A percentile compares a stretch with the other conserved stretches of the same genome.
phyloP scores from a whole-genome alignment of 805 yeast species.

The Candida nemodendra region DNA sequence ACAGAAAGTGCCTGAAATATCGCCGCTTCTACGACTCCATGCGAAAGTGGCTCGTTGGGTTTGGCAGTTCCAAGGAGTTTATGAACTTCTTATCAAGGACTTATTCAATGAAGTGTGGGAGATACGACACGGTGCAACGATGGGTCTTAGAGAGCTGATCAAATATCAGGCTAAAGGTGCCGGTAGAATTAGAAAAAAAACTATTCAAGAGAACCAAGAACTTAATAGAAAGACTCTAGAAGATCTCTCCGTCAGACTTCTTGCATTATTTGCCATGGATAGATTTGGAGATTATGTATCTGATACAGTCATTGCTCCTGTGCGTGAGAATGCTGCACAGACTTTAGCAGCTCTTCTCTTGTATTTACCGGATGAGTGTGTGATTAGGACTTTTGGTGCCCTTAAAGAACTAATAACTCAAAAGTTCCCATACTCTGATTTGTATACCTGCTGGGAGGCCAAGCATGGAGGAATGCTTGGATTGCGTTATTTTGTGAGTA shows the following conservation, averaged over 20 bases:
- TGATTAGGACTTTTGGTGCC: conserved; percentile 60
- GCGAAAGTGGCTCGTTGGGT: conserved; percentile 69
- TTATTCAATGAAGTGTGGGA: conserved; percentile 90
- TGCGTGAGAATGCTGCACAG: conserved; percentile 94
- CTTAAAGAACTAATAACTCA: conserved; percentile 73
- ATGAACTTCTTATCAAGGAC: conserved; percentile 75
- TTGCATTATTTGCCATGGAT: conserved; percentile 87
- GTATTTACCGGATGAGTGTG: conserved; percentile 63
- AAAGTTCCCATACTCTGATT: conserved; percentile 39
- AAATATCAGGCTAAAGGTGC: conserved; percentile 82
- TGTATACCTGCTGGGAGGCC: conserved; percentile 83
- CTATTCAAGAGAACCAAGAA: conserved; percentile 57
- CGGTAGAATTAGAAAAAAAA: conserved; percentile 70
- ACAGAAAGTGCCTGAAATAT: conserved; percentile 60
- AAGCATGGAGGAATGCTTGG: conserved; percentile 98
- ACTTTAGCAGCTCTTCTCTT: conserved; percentile 82
- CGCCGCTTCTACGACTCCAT: conserved; percentile 69
- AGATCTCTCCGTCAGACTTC: conserved; percentile 80
- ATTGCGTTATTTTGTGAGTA: conserved; percentile 85
- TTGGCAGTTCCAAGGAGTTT: conserved; percentile 95
- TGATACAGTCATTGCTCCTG: conserved; percentile 98
- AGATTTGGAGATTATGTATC: conserved; percentile 96
- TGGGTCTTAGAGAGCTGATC: conserved; percentile 85
- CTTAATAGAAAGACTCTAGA: conserved; percentile 73
- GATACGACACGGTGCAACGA: conserved; percentile 90